These are phyloP conservation scores for Xylariaceae sp. DNA, from an alignment of 2,329 filamentous ascomycete genomes.

Conservation along the genomic window DNA sequence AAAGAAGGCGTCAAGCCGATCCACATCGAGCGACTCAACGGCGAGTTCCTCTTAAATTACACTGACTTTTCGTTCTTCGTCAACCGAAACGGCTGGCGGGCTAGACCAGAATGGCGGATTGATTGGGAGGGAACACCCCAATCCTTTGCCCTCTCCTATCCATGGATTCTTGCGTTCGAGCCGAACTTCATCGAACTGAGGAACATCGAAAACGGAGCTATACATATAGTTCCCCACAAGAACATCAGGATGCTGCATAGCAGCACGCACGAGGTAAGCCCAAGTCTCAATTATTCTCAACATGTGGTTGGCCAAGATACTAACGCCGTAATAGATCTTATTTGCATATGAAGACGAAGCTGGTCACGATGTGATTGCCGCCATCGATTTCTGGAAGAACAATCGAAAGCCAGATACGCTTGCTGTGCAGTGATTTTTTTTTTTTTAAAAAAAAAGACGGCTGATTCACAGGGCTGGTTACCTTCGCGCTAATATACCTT, in stretches of 20 bases:
- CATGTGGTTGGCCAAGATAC: conserved; percentile 3
- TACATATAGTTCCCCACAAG: conserved; percentile 93
- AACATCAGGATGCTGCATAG: conserved; percentile 97
- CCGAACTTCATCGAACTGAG: conserved; percentile 95
- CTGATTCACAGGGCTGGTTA: conserved; percentile 5
- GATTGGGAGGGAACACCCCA: conserved; percentile 94
- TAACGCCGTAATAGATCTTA: conserved; percentile 61
- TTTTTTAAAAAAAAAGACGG: not conserved
- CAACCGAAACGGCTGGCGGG: conserved; percentile 96
- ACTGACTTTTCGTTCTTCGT: conserved; percentile 99
- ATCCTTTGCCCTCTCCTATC: conserved; percentile 89
- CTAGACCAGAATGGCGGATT: conserved; percentile 92
- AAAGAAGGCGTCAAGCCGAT: conserved; percentile 93
- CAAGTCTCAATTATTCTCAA: not conserved
- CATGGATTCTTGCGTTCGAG: conserved; percentile 96
- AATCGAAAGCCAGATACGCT: conserved; percentile 45
- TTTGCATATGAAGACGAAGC: conserved; percentile 96
- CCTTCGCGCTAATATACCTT: conserved; percentile 8
- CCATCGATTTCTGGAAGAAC: conserved; percentile 92
- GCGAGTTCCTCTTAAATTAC: conserved; percentile 96
- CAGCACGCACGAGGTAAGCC: conserved; percentile 85
- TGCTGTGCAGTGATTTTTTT: conserved; percentile 18
- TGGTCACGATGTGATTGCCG: conserved; percentile 88
- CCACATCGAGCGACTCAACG: conserved; percentile 93
- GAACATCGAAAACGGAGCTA: conserved; percentile 88